Evolutionary conservation across 2,329 filamentous ascomycete species (phyloP), one percentile per base, ranked within the genome.

Genomic region (Ascochyta lentis): DNA sequence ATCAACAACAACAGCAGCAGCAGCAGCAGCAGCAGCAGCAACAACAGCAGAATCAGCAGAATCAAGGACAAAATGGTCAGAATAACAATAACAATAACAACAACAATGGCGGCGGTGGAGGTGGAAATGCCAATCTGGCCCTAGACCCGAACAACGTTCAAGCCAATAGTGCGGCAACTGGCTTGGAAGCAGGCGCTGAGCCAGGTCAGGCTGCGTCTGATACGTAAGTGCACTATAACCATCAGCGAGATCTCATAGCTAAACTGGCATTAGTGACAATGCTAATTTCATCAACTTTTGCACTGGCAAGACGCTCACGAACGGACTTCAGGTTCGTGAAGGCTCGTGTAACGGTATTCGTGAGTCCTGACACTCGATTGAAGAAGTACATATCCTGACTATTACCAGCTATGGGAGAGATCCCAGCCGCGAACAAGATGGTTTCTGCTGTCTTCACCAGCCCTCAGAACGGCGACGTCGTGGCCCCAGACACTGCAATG

Each of bases 271-370:
- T 44, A 83, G 79, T 37, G 80, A 83, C 56, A 46, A 71, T 19
- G 78, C 78, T 68, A 86, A 86, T 74, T 86, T 86, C 71, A 85
- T 86, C 78, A 85, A 85, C 75, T 83, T 85, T 72, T 86, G 84
- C 66, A 67, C 75, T 6, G 82, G 82, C 57, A 79, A 82, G 68
- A 80, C 77, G 3, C 65, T 83, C 52, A 86, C 84, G 58, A 85
- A 86, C 60, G 84, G 84, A 58, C 72, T 76, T 6, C 83, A 86
- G 61, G 70, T 77, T 58, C 71, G 75, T 35, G 66, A 58, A 0
- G 83, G 83, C 9, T 85, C 83, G 40, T 86, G 84, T 72, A 86
- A 85, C 66, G 80, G 81, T 56, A 81, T 85, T 51, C 68, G 77
- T 79, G 70, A 58, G 76, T 69, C 13, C 37, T 13, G 3, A 9